phyloP scores from a whole-genome alignment of 257 asterid genomes.

The Solanum tarijense region DNA sequence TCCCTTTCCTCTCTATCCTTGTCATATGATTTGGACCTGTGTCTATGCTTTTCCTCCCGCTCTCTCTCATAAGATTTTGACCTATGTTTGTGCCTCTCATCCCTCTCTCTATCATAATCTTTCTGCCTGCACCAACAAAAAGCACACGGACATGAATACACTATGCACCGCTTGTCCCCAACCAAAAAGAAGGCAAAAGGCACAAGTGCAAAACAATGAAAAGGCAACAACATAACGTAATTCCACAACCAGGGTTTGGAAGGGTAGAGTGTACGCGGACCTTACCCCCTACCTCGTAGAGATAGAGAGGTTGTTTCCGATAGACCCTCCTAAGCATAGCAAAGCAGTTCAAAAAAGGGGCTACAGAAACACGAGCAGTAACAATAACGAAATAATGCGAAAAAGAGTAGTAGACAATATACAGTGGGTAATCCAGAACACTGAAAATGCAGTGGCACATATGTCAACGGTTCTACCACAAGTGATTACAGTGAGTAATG shows the following conservation, averaged over 20 bases:
- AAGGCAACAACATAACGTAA: background rate
- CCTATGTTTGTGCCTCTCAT: constrained; percentile 1
- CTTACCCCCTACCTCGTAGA: background rate
- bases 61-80: constrained; percentile 33
- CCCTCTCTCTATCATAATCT: constrained; percentile 22
- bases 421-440: background rate
- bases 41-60: constrained; percentile 55
- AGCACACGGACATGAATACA: background rate
- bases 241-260: background rate
- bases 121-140: constrained; percentile 41
- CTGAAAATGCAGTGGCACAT: background rate
- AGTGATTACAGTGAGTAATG: background rate
- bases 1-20: constrained; percentile 19
- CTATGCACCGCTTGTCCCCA: background rate
- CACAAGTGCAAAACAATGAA: background rate
- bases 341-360: background rate
- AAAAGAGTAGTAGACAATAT: background rate
- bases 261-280: background rate
- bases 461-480: background rate
- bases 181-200: background rate
- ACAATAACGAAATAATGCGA: background rate
- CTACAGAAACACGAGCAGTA: background rate
- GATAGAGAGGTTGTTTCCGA: background rate
- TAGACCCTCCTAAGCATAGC: background rate
- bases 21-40: constrained; percentile 27